Evolutionary conservation across 1,284 basidiomycete genomes (phyloP).

Genomic region (Ceratorhiza oryzae-sativae): DNA sequence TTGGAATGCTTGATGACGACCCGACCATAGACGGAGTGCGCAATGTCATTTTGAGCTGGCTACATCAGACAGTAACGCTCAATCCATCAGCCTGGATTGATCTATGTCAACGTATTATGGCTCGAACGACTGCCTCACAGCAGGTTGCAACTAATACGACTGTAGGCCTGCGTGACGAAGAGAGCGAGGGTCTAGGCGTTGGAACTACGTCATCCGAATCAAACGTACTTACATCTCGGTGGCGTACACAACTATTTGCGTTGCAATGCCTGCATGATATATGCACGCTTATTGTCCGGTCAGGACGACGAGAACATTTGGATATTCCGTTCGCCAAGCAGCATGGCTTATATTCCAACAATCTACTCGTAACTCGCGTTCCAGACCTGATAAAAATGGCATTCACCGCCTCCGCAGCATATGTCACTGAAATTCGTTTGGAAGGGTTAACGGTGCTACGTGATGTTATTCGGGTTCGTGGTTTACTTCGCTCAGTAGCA

Average conservation of each 20-base stretch:
- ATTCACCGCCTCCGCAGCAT: slow-evolving; percentile 94
- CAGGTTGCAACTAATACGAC: slow-evolving; percentile 62
- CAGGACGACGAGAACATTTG: slow-evolving; percentile 81
- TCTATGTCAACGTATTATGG: slow-evolving; percentile 96
- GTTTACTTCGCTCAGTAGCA: neutral
- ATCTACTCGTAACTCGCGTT: slow-evolving; percentile 80
- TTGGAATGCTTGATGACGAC: slow-evolving; percentile 93
- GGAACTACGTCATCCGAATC: slow-evolving; percentile 50
- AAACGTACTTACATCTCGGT: slow-evolving; percentile 70
- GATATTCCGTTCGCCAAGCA: slow-evolving; percentile 71
- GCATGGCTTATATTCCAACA: slow-evolving; percentile 55
- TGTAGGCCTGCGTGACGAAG: slow-evolving; percentile 81
- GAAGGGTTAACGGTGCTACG: slow-evolving; percentile 88
- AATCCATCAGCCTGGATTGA: slow-evolving; percentile 99
- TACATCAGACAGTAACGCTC: slow-evolving; percentile 90
- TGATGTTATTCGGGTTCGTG: slow-evolving; percentile 89
- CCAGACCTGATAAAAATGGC: slow-evolving; percentile 97
- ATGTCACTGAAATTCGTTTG: slow-evolving; percentile 94
- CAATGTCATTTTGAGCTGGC: slow-evolving; percentile 94
- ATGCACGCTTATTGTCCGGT: slow-evolving; percentile 75
- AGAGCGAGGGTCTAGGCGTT: slow-evolving; percentile 85
- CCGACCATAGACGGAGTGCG: slow-evolving; percentile 93
- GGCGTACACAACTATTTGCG: slow-evolving; percentile 97
- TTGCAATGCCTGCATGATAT: slow-evolving; percentile 92
- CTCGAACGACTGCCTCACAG: slow-evolving; percentile 81